Conservation (phyloP, 1,139 yeast genomes). For the Candida gigantensis region DNA sequence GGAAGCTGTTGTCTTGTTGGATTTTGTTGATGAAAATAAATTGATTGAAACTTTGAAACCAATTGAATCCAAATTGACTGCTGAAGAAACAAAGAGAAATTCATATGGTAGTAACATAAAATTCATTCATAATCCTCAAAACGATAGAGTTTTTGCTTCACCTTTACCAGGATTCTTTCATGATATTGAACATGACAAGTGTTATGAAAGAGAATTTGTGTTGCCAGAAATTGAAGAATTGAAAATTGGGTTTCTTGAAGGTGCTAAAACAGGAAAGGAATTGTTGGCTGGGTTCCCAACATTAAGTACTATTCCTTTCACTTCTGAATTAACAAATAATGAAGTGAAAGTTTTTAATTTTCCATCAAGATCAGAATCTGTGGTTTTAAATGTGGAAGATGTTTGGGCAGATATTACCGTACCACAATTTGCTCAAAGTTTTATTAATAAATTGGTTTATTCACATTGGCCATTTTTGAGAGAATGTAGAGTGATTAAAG, state of each 20-base stretch:
- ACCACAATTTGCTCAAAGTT: conserved; percentile 60
- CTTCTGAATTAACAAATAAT: conserved; percentile 50
- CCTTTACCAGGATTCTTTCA: conserved; percentile 79
- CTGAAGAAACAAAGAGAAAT: conserved; percentile 75
- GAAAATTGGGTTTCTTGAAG: conserved; percentile 62
- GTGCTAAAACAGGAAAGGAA: conserved; percentile 69
- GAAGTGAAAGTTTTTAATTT: conserved; percentile 81
- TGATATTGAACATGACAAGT: conserved; percentile 76
- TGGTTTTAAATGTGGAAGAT: conserved; percentile 65
- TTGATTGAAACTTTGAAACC: conserved; percentile 73
- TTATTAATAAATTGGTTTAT: conserved; percentile 62
- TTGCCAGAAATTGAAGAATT: conserved; percentile 54
- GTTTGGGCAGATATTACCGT: conserved; percentile 48
- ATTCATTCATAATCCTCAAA: conserved; percentile 77
- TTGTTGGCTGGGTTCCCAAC: conserved; percentile 91
- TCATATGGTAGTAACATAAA: conserved; percentile 67
- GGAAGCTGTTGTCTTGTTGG: conserved; percentile 97
- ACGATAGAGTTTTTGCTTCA: conserved; percentile 65
- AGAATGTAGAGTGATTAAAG: conserved; percentile 72
- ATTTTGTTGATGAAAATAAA: conserved; percentile 85
- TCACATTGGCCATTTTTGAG: conserved; percentile 87
- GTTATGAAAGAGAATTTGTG: conserved; percentile 59
- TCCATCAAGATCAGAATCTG: conserved; percentile 81
- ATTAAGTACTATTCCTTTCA: conserved; percentile 66
- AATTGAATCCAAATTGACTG: conserved; percentile 55